Conservation (phyloP, 2,329 filamentous ascomycete species). For the Ophiostoma fasciatum region DNA sequence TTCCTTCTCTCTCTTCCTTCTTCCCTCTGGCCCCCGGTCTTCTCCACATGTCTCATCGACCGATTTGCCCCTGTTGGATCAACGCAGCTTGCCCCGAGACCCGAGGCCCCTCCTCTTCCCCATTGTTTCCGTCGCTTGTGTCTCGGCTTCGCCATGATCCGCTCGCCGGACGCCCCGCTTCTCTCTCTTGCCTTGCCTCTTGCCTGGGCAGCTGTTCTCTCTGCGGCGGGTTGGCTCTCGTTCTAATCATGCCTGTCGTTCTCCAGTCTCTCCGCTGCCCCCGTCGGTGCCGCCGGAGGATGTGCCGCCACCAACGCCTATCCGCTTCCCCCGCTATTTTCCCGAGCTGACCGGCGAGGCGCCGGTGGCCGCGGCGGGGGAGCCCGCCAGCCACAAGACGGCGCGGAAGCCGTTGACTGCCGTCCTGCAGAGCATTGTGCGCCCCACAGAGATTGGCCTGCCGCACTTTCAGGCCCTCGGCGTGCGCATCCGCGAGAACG, state of each 20-base stretch:
- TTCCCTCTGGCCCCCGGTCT: too few species aligned
- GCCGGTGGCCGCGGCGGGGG: background rate
- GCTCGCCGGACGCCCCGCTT: too few species aligned
- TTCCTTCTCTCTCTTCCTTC: background rate
- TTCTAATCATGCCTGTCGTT: background rate
- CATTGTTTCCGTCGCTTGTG: too few species aligned
- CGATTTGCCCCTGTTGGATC: too few species aligned
- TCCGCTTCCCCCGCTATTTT: conserved; percentile 32
- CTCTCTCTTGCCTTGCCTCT: too few species aligned
- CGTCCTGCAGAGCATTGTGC: conserved; percentile 38
- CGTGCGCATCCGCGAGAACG: conserved; percentile 38
- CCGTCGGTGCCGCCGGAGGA: conserved; percentile 27
- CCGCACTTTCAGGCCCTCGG: conserved; percentile 42
- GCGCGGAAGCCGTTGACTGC: conserved; percentile 31
- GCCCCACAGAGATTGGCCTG: conserved; percentile 32
- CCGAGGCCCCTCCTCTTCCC: too few species aligned
- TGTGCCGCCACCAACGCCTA: conserved; percentile 40
- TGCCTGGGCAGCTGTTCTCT: too few species aligned
- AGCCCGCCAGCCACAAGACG: background rate
- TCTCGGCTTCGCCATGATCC: too few species aligned
- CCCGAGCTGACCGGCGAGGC: conserved; percentile 16
- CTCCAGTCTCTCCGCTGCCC: conserved; percentile 6
- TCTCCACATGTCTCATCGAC: too few species aligned
- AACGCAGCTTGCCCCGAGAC: too few species aligned
- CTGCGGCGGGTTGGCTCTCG: too few species aligned